Percentiles rank a stretch among this genome's conserved stretches.
phyloP scores from a whole-genome alignment of 345 rosid genomes.

The Citrus sinensis region DNA sequence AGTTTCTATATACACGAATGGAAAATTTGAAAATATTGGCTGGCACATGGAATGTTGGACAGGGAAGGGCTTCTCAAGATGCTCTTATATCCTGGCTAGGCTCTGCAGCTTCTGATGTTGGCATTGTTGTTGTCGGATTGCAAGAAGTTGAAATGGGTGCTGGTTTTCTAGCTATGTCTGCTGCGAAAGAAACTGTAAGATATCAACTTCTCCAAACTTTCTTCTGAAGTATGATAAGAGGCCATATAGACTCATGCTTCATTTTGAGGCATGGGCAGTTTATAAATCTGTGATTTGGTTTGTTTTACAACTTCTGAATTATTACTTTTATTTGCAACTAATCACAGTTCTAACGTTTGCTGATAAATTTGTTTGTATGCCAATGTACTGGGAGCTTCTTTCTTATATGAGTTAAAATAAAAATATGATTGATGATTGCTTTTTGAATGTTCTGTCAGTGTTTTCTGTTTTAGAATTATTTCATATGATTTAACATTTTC shows the following conservation, averaged over 20 bases:
- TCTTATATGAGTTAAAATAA: neutral
- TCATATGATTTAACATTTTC: neutral
- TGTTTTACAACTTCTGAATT: neutral
- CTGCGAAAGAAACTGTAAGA: slow-evolving; percentile 84
- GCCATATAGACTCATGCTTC: neutral
- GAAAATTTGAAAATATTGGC: slow-evolving; percentile 58
- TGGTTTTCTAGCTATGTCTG: slow-evolving; percentile 87
- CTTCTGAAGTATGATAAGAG: neutral
- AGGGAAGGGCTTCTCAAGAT: slow-evolving; percentile 62
- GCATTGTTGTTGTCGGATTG: slow-evolving; percentile 67
- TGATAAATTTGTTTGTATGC: neutral
- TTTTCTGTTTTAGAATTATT: neutral
- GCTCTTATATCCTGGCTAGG: slow-evolving; percentile 72
- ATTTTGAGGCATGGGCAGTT: neutral
- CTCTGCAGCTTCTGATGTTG: slow-evolving; percentile 59
- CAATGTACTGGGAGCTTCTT: neutral
- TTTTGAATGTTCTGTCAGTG: neutral
- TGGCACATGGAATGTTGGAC: slow-evolving; percentile 86
- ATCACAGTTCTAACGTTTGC: neutral
- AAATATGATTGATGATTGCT: neutral
- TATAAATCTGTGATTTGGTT: neutral
- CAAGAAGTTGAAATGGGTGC: slow-evolving; percentile 96
- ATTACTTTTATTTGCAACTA: neutral
- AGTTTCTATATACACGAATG: slow-evolving; percentile 51
- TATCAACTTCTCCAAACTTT: slow-evolving; percentile 15